phyloP scores from a whole-genome alignment of 495 filamentous ascomycete genomes.

The Podospora comata region DNA sequence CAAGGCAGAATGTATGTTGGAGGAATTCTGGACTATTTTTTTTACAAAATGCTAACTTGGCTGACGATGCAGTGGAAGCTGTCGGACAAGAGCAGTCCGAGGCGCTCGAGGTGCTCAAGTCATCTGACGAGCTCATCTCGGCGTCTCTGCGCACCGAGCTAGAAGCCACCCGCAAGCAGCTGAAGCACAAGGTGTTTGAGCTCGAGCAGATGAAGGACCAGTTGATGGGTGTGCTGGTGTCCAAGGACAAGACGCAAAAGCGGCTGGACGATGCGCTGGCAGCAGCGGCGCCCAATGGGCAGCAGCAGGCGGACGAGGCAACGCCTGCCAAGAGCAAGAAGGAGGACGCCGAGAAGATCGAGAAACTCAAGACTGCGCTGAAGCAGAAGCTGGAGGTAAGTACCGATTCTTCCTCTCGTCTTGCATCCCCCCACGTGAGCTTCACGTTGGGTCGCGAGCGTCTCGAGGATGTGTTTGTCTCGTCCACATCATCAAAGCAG shows the following conservation, averaged over 20 bases:
- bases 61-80: constrained; percentile 41
- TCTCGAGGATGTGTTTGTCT: background rate
- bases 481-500: background rate
- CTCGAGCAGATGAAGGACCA: constrained; percentile 50
- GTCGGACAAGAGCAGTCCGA: constrained; percentile 47
- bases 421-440: constrained; percentile 17
- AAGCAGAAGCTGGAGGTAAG: constrained; percentile 50
- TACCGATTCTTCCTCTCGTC: constrained; percentile 17
- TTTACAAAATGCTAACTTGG: constrained; percentile 1
- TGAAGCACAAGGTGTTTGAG: constrained; percentile 41
- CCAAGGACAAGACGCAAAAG: constrained; percentile 53
- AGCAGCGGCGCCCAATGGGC: constrained; percentile 13
- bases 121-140: constrained; percentile 51
- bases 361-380: constrained; percentile 47
- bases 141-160: constrained; percentile 51
- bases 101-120: constrained; percentile 51
- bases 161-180: constrained; percentile 44
- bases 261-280: constrained; percentile 43
- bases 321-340: constrained; percentile 37
- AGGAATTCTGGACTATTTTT: background rate
- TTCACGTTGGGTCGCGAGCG: constrained; percentile 7
- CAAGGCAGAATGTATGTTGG: constrained; percentile 37
- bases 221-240: constrained; percentile 48
- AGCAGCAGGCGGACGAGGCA: constrained; percentile 11
- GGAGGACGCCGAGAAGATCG: constrained; percentile 50